phyloP scores from a whole-genome alignment of 768 basidiomycete species.

The Hirschioporus abietinus region DNA sequence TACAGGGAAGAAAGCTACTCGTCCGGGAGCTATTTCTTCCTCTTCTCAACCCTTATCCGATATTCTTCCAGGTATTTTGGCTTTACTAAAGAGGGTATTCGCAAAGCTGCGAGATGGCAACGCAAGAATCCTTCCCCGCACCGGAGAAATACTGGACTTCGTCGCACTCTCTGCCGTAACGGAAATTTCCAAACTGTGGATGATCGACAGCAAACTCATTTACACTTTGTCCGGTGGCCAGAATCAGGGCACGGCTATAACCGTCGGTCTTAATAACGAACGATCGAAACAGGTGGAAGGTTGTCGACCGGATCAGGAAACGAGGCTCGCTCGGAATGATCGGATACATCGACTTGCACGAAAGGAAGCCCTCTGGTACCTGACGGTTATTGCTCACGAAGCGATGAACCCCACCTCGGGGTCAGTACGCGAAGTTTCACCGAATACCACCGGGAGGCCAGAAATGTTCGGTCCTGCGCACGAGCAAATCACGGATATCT shows the following conservation, averaged over 20 bases:
- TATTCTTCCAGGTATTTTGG: neutral
- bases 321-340: neutral
- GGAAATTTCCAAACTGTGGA: neutral
- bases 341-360: slow-evolving; percentile 2
- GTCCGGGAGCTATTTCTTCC: neutral
- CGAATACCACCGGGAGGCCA: neutral
- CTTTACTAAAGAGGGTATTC: neutral
- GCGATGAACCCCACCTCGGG: neutral
- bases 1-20: neutral
- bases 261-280: neutral
- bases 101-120: neutral
- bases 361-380: slow-evolving; percentile 5
- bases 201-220: neutral
- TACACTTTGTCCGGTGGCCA: neutral
- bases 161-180: neutral
- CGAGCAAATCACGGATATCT: neutral
- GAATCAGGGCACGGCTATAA: neutral
- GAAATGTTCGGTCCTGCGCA: neutral
- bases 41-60: neutral
- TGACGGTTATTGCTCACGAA: neutral
- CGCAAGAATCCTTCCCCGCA: neutral
- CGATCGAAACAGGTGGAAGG: neutral
- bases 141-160: neutral
- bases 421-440: neutral
- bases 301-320: neutral